Evolutionary conservation across 192 early-diverging fungal genomes (phyloP), one percentile per base, ranked within the genome.

Genomic region (Anaeromyces robustus): DNA sequence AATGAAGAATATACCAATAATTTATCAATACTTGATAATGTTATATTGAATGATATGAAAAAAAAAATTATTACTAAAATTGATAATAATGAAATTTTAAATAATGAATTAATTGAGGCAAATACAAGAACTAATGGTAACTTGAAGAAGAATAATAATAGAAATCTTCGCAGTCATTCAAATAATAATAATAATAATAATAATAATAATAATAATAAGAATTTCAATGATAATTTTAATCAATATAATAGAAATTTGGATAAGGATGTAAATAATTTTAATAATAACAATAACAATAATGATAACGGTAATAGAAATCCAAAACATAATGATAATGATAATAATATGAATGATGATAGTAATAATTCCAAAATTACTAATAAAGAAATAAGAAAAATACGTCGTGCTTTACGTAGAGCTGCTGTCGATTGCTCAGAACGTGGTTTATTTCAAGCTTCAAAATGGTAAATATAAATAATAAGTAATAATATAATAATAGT

Each of bases 361-460:
- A 52, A 6, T 52, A 52, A 22, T 22, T 22, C 2, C 18, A 52
- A 52, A 52, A 52, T 1, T 52, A 52, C 43, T 1, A 52, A 52
- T 52, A 52, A 52, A 30, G 34, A 39, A 30, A 78, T 52, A 52
- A 28, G n/a, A 29, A 29, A 28, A 77, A 83, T 86, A 30, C 81
- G 82, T 22, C 43, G 41, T 9, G 81, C 83, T 77, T 83, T 95
- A 30, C 89, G 92, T 77, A 82, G 90, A 80, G 88, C 90, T 0
- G 85, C 92, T 12, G 82, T 87, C 4, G 88, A 93, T 14, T 95
- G 94, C 83, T 88, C 89, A 22, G 87, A 91, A 31, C 85, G 93
- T 18, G 92, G 93, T 22, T 87, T 95, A 77, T 87, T 89, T 79
- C 88, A 92, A 85, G 85, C 92, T 12, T 89, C 92, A 17, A 93